Evolutionary conservation across 192 early-diverging fungal genomes (phyloP).

Genomic region (Chytriomyces confervae): DNA sequence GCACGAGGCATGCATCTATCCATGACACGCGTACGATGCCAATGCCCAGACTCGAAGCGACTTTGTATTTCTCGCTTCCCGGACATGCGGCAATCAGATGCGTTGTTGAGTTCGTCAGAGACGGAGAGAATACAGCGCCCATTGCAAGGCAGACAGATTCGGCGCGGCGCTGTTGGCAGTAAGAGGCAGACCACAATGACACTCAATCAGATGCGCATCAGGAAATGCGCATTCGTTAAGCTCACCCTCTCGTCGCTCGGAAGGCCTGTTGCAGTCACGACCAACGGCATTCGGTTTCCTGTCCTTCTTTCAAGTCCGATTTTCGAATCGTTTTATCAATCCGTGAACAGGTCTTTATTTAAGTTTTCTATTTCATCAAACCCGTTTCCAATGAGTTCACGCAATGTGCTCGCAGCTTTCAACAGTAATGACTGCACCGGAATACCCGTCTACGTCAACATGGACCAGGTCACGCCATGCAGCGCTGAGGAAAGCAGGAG

Average conservation of each 20-base stretch:
- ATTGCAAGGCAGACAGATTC: conserved; percentile 7
- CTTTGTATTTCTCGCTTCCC: conserved; percentile 35
- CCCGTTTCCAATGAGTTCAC: no score
- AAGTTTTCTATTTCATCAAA: no score
- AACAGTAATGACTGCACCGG: no score
- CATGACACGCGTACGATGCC: conserved; percentile 35
- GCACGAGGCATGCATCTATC: conserved; percentile 23
- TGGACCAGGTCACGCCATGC: no score
- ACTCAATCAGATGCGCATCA: background rate
- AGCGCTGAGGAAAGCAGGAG: no score
- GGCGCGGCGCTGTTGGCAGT: conserved; percentile 6
- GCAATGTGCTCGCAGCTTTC: no score
- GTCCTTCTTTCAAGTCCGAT: no score
- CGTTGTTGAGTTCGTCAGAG: conserved; percentile 20
- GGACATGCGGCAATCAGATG: conserved; percentile 30
- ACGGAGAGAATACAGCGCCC: conserved; percentile 20
- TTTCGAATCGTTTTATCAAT: no score
- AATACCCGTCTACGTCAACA: no score
- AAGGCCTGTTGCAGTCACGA: conserved; percentile 28
- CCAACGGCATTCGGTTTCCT: background rate
- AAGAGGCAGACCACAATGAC: background rate
- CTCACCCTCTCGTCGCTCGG: conserved; percentile 7
- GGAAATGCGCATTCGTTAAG: background rate
- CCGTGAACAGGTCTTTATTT: no score
- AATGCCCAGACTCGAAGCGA: conserved; percentile 33